Evolutionary conservation across 1,284 basidiomycete species (phyloP).

Genomic region (Cerioporus squamosus): DNA sequence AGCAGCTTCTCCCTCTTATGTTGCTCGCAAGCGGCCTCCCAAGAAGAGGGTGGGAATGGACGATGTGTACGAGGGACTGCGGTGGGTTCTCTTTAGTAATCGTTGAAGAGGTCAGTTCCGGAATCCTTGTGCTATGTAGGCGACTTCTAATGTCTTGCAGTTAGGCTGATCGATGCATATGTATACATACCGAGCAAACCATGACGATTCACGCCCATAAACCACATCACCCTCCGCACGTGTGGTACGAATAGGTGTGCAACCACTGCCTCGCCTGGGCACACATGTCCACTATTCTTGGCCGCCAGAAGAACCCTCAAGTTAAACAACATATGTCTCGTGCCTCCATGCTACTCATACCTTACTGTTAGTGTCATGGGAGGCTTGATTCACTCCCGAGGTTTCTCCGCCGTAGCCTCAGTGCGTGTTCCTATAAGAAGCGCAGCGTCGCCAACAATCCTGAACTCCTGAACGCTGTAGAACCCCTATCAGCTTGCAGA

Average conservation of each 20-base stretch:
- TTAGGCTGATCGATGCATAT: too few species aligned
- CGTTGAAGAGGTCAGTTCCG: constrained; percentile 20
- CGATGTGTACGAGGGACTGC: constrained; percentile 33
- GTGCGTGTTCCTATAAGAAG: too few species aligned
- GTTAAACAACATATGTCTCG: background rate
- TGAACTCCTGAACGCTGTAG: background rate
- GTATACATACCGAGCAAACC: too few species aligned
- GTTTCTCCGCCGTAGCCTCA: constrained; percentile 6
- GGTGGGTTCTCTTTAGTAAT: constrained; percentile 36
- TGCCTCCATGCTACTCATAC: background rate
- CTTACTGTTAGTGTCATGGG: constrained; percentile 5
- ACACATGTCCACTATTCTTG: too few species aligned
- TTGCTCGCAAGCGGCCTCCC: constrained; percentile 11
- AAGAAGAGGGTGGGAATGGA: constrained; percentile 14
- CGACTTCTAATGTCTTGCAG: background rate
- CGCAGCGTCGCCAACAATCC: background rate
- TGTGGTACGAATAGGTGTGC: too few species aligned
- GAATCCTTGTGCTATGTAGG: too few species aligned
- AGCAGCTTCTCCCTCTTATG: constrained; percentile 1
- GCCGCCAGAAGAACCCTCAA: too few species aligned
- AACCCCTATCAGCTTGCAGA: background rate
- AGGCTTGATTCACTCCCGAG: constrained; percentile 3
- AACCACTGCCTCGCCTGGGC: too few species aligned
- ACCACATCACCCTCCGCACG: too few species aligned
- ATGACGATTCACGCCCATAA: too few species aligned